Conservation (phyloP, 2,329 filamentous ascomycete genomes). For the Penicillium sp. region DNA sequence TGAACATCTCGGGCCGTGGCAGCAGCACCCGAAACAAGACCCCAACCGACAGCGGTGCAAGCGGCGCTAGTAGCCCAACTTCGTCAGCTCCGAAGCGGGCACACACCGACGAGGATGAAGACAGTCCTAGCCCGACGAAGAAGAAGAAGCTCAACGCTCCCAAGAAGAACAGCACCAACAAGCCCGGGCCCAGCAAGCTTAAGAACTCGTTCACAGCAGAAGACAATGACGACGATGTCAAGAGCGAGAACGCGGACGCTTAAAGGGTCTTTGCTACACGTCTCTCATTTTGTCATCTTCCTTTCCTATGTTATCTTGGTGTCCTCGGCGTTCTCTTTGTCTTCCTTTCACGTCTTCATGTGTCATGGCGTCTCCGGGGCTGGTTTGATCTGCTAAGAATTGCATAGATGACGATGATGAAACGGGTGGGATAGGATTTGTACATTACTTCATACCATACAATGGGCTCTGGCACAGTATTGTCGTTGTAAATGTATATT, state of each 20-base stretch:
- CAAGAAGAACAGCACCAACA: conserved; percentile 38
- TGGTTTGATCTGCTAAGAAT: conserved; percentile 19
- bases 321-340: conserved; percentile 1
- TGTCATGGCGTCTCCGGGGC: conserved; percentile 18
- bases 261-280: conserved; percentile 7
- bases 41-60: conserved; percentile 43
- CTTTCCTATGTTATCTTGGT: background rate
- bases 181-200: conserved; percentile 42
- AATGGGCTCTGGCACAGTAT: conserved; percentile 2
- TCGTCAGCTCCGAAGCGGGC: conserved; percentile 38
- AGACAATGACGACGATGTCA: conserved; percentile 35
- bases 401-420: conserved; percentile 31
- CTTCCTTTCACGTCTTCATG: conserved; percentile 14
- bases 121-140: conserved; percentile 46
- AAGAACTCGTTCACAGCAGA: conserved; percentile 42
- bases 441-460: conserved; percentile 28
- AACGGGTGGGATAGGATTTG: conserved; percentile 20
- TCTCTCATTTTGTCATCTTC: conserved; percentile 4
- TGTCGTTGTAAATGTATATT: too few species aligned
- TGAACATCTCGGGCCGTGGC: conserved; percentile 56
- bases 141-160: conserved; percentile 49
- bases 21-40: conserved; percentile 46
- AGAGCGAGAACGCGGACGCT: conserved; percentile 37
- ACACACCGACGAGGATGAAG: conserved; percentile 41
- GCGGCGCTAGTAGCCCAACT: conserved; percentile 39